phyloP scores from a whole-genome alignment of 2,329 filamentous ascomycete species.

The Atkinsonella hypoxylon region DNA sequence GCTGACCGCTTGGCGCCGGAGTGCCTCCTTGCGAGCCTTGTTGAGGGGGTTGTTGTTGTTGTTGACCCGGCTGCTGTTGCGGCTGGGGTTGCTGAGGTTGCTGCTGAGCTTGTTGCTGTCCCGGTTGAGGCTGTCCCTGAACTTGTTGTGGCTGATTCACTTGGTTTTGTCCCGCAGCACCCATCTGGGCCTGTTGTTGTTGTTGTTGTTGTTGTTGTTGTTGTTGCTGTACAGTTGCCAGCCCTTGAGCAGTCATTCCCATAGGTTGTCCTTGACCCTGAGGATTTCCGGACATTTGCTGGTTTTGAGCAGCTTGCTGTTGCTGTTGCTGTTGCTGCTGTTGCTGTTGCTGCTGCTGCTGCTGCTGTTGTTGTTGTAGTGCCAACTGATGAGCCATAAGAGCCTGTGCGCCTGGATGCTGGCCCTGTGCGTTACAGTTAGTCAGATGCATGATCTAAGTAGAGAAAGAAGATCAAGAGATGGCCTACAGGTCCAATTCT shows the following conservation, averaged over 20 bases:
- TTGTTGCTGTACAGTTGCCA: conserved; percentile 26
- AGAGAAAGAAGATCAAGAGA: not conserved
- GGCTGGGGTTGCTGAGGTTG: conserved; percentile 39
- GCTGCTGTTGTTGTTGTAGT: conserved; percentile 29
- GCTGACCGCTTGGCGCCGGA: conserved; percentile 14
- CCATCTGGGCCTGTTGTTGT: conserved; percentile 10
- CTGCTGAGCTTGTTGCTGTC: conserved; percentile 13
- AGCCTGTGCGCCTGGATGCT: conserved; percentile 22
- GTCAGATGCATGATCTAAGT: not conserved
- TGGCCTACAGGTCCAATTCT: conserved; percentile 29
- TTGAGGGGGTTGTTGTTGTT: conserved; percentile 27
- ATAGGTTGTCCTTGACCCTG: conserved; percentile 28
- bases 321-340: conserved; percentile 24
- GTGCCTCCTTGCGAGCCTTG: conserved; percentile 8
- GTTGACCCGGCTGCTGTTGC: conserved; percentile 29
- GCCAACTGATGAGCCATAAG: conserved; percentile 37
- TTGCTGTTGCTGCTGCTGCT: conserved; percentile 18
- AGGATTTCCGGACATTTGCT: conserved; percentile 30
- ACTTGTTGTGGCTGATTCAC: conserved; percentile 11
- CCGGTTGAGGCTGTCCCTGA: conserved; percentile 17
- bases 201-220: conserved; percentile 15
- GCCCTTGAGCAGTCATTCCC: conserved; percentile 35
- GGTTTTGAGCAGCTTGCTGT: conserved; percentile 24
- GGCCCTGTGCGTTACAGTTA: conserved; percentile 11
- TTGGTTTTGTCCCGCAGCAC: conserved; percentile 8